Evolutionary conservation across 768 basidiomycete species (phyloP).

Genomic region (Candolleomyces eurysporus): DNA sequence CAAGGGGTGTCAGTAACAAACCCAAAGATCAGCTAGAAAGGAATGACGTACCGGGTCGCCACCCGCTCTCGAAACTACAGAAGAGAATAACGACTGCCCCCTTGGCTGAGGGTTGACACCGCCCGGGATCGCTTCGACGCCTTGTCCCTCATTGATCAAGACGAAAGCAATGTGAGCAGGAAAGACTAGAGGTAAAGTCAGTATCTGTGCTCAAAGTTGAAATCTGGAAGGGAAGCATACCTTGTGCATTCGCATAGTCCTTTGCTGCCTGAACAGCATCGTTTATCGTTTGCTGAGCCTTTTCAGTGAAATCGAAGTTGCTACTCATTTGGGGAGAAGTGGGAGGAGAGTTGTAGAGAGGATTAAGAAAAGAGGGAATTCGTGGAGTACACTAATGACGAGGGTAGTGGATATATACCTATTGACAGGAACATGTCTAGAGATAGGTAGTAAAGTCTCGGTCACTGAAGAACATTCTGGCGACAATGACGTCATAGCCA

Average conservation of each 20-base stretch:
- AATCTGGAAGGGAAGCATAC: slow-evolving; percentile 33
- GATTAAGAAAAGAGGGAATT: not conserved
- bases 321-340: slow-evolving; percentile 38
- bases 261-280: slow-evolving; percentile 79
- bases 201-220: slow-evolving; percentile 8
- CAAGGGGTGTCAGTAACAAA: slow-evolving; percentile 4
- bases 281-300: slow-evolving; percentile 65
- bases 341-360: not conserved
- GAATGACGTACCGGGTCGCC: slow-evolving; percentile 68
- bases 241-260: slow-evolving; percentile 81
- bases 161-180: slow-evolving; percentile 83
- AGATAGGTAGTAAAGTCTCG: not conserved
- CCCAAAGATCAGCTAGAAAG: not conserved
- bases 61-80: slow-evolving; percentile 79
- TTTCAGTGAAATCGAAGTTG: slow-evolving; percentile 84
- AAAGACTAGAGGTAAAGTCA: slow-evolving; percentile 45
- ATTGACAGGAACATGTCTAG: not conserved
- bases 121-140: slow-evolving; percentile 32
- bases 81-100: slow-evolving; percentile 64
- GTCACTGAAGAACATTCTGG: not conserved
- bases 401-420: not conserved
- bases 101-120: slow-evolving; percentile 24
- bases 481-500: not conserved
- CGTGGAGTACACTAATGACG: not conserved
- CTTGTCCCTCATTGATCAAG: slow-evolving; percentile 67